These are phyloP conservation scores for Ogataea philodendri DNA, from an alignment of 805 yeast genomes.

Conservation along the genomic window DNA sequence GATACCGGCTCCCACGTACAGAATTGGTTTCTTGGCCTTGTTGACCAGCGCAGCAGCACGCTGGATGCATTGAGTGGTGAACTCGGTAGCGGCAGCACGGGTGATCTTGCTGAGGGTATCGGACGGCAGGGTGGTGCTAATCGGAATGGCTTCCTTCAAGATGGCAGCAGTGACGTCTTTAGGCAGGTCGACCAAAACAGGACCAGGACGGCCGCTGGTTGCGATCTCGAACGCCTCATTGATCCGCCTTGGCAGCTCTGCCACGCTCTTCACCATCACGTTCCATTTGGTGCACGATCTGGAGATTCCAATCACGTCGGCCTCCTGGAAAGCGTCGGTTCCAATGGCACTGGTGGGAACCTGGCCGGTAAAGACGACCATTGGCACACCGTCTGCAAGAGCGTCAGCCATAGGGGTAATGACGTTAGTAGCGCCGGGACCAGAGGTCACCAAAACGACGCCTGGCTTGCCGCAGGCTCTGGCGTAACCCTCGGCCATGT, in stretches of 20 bases:
- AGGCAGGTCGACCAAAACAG: constrained; percentile 95
- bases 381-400: constrained; percentile 93
- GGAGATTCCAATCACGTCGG: constrained; percentile 95
- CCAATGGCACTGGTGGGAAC: constrained; percentile 95
- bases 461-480: constrained; percentile 95
- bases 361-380: constrained; percentile 96
- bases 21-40: constrained; percentile 79
- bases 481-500: constrained; percentile 99
- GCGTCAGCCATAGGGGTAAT: constrained; percentile 99
- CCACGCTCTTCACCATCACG: constrained; percentile 94
- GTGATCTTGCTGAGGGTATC: constrained; percentile 69
- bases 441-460: constrained; percentile 96
- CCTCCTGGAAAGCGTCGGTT: constrained; percentile 99
- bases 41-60: constrained; percentile 79
- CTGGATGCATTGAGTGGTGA: constrained; percentile 68
- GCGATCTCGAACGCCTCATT: constrained; percentile 99
- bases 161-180: constrained; percentile 96
- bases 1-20: constrained; percentile 92
- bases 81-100: constrained; percentile 64
- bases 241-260: constrained; percentile 91
- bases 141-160: constrained; percentile 82
- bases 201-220: constrained; percentile 95
- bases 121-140: constrained; percentile 72
- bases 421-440: constrained; percentile 98
- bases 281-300: constrained; percentile 99